A percentile compares a stretch with the other conserved stretches of the same genome.
Evolutionary conservation across 78 protist genomes (phyloP).

Genomic region (Dictyostelium purpureum): DNA sequence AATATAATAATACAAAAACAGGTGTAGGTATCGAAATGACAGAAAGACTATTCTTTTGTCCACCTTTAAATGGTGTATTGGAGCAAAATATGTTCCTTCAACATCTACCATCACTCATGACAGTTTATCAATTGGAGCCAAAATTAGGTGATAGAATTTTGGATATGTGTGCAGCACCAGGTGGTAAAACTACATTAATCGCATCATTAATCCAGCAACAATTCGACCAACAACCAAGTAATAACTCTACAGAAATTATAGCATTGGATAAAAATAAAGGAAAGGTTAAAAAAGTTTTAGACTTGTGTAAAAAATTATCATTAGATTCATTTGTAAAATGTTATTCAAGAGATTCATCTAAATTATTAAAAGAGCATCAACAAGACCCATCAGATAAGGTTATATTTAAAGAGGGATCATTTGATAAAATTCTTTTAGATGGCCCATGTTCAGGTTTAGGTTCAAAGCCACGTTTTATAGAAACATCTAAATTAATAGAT

Average conservation of each 20-base stretch:
- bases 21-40: slow-evolving; percentile 66
- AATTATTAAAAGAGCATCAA: not conserved
- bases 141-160: slow-evolving; percentile 84
- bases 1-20: not conserved
- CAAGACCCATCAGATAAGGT: slow-evolving; percentile 91
- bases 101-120: slow-evolving; percentile 41
- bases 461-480: slow-evolving; percentile 94
- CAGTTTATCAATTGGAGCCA: slow-evolving; percentile 47
- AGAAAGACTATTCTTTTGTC: slow-evolving; percentile 26
- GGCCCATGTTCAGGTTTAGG: slow-evolving; percentile 99
- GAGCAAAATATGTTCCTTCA: slow-evolving; percentile 21
- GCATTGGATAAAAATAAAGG: slow-evolving; percentile 95
- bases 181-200: slow-evolving; percentile 99
- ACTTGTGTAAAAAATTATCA: slow-evolving; percentile 45
- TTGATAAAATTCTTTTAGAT: slow-evolving; percentile 98
- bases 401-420: slow-evolving; percentile 69
- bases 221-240: not conserved
- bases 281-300: slow-evolving; percentile 64
- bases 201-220: slow-evolving; percentile 92
- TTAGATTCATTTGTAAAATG: not conserved
- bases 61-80: slow-evolving; percentile 43
- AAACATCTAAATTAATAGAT: slow-evolving; percentile 87
- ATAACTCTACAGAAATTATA: slow-evolving; percentile 83
- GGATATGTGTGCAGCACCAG: slow-evolving; percentile 99
- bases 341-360: slow-evolving; percentile 11